A percentile compares a stretch with the other conserved stretches of the same genome.
These are phyloP conservation scores for Capsicum baccatum DNA, from an alignment of 257 asterid genomes.

Conservation along the genomic window DNA sequence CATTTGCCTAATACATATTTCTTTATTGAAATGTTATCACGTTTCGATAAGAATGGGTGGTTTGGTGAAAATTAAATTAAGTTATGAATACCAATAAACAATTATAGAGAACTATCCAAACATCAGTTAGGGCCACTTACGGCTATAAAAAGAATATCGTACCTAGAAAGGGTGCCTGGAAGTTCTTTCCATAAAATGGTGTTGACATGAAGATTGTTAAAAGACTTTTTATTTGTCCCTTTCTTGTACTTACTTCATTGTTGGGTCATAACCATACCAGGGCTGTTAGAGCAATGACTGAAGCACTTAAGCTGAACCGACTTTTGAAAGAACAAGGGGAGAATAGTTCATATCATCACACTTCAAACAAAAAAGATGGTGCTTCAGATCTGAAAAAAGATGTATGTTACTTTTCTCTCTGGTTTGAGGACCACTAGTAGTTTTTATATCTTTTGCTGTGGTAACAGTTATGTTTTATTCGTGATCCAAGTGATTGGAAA, in stretches of 20 bases:
- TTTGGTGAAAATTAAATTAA: background rate
- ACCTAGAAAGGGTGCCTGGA: slow-evolving; percentile 1
- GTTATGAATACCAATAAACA: background rate
- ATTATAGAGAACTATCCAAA: slow-evolving; percentile 9
- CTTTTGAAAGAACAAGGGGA: slow-evolving; percentile 62
- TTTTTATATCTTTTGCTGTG: slow-evolving; percentile 15
- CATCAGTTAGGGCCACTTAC: slow-evolving; percentile 5
- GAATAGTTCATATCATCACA: slow-evolving; percentile 52
- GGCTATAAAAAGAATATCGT: background rate
- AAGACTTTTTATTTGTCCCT: background rate
- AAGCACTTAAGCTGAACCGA: slow-evolving; percentile 90
- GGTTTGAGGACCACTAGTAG: slow-evolving; percentile 14
- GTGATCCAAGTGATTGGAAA: background rate
- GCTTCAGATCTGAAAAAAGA: slow-evolving; percentile 57
- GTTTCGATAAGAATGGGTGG: background rate
- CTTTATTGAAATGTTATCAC: background rate
- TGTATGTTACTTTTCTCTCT: slow-evolving; percentile 53
- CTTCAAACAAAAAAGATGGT: slow-evolving; percentile 52
- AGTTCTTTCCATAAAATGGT: slow-evolving; percentile 11
- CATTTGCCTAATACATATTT: background rate
- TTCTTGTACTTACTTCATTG: background rate
- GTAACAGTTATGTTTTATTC: slow-evolving; percentile 21
- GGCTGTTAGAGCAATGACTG: slow-evolving; percentile 98
- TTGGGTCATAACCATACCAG: slow-evolving; percentile 45
- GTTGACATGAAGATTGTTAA: slow-evolving; percentile 13